A percentile compares a stretch with the other conserved stretches of the same genome.
phyloP scores from a whole-genome alignment of 345 rosid genomes.

The Eucalyptus tenuipes region DNA sequence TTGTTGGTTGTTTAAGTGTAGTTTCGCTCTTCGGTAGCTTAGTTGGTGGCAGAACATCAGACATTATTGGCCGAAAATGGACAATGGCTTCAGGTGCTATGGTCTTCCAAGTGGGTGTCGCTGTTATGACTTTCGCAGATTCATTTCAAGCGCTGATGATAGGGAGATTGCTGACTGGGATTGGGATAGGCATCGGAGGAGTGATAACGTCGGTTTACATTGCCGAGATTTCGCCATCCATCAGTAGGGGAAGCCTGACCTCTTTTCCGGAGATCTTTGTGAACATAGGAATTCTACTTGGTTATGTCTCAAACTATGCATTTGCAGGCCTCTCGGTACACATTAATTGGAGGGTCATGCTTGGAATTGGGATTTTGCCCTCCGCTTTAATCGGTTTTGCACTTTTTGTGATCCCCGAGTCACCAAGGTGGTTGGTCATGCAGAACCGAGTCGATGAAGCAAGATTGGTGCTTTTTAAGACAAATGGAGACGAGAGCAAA shows the following conservation, averaged over 20 bases:
- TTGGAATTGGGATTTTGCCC: conserved; percentile 78
- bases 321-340: conserved; percentile 65
- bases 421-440: conserved; percentile 88
- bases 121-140: conserved; percentile 63
- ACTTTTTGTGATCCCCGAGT: conserved; percentile 77
- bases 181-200: conserved; percentile 74
- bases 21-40: conserved; percentile 82
- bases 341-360: conserved; percentile 82
- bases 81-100: conserved; percentile 88
- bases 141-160: conserved; percentile 53
- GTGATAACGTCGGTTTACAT: conserved; percentile 77
- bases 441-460: conserved; percentile 69
- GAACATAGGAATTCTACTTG: conserved; percentile 73
- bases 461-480: conserved; percentile 51
- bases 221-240: conserved; percentile 70
- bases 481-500: conserved; percentile 53
- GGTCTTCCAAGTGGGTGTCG: conserved; percentile 61
- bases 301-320: conserved; percentile 79
- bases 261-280: conserved; percentile 80
- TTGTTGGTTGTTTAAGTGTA: conserved; percentile 66
- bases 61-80: conserved; percentile 78
- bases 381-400: conserved; percentile 60
- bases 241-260: conserved; percentile 59
- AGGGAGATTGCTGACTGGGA: conserved; percentile 66
- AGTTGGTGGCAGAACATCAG: conserved; percentile 79